phyloP scores from a whole-genome alignment of 2,329 filamentous ascomycete species.

The Lachnellula suecica region DNA sequence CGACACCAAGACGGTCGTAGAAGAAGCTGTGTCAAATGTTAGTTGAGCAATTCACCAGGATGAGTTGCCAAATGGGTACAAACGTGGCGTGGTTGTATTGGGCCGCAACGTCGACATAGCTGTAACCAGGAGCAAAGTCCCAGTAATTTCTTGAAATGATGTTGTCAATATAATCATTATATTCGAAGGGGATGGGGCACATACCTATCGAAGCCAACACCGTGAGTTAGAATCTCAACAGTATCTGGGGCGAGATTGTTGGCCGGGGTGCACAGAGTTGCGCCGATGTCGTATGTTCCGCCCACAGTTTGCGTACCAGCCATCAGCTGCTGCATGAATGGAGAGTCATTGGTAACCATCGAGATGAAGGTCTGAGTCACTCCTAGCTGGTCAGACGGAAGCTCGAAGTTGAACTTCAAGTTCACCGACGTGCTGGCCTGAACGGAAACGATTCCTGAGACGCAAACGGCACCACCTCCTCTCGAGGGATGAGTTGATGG shows the following conservation, averaged over 20 bases:
- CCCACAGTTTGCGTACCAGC: neutral
- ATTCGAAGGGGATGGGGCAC: neutral
- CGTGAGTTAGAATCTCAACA: conserved; percentile 8
- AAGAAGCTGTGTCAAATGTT: conserved; percentile 1
- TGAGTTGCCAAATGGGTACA: neutral
- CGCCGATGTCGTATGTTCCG: neutral
- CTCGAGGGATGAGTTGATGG: neutral
- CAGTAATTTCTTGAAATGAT: neutral
- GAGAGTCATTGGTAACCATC: neutral
- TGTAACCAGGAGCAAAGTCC: conserved; percentile 42
- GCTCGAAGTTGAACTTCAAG: conserved; percentile 2
- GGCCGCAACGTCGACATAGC: conserved; percentile 55
- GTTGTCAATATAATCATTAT: neutral
- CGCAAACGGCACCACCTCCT: conserved; percentile 1
- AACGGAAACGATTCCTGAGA: conserved; percentile 1
- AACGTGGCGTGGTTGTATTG: conserved; percentile 29
- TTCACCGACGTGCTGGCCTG: conserved; percentile 1
- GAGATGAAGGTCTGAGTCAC: neutral
- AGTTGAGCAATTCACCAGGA: neutral
- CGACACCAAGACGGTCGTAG: conserved; percentile 14
- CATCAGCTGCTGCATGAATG: neutral
- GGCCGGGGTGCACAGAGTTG: neutral
- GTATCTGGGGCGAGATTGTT: neutral
- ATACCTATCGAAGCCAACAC: conserved; percentile 3
- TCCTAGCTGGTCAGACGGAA: neutral